Percentiles rank a stretch among this genome's conserved stretches.
Conservation (phyloP, 495 filamentous ascomycete genomes). For the Hypoxylon fragiforme region DNA sequence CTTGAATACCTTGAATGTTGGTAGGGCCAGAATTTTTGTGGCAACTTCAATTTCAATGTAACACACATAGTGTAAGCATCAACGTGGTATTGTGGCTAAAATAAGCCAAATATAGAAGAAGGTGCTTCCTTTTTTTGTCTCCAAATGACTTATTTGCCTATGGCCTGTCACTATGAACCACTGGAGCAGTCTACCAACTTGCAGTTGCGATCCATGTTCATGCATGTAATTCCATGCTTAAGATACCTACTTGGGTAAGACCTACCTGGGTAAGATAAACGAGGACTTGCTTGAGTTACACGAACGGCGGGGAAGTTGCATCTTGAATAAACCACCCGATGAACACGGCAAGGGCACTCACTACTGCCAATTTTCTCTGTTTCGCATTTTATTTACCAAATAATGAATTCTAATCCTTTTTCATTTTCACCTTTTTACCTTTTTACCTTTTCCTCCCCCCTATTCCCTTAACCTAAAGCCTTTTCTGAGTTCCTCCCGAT, state of each 20-base stretch:
- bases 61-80: too few relatives aligned
- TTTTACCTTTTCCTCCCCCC: too few relatives aligned
- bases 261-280: not conserved
- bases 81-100: too few relatives aligned
- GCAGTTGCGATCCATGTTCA: constrained; percentile 12
- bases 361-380: not conserved
- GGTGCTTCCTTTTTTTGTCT: too few relatives aligned
- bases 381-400: not conserved
- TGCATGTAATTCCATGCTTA: constrained; percentile 5
- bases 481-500: too few relatives aligned
- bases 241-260: not conserved
- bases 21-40: too few relatives aligned
- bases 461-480: too few relatives aligned
- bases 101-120: too few relatives aligned
- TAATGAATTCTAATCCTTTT: not conserved
- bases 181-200: not conserved
- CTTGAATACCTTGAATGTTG: not conserved
- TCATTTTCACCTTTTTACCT: not conserved
- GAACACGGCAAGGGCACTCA: not conserved
- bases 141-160: not conserved
- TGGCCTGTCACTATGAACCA: not conserved
- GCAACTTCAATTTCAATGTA: too few relatives aligned
- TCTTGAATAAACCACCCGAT: constrained; percentile 2
- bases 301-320: constrained; percentile 14
- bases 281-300: constrained; percentile 10